Evolutionary conservation across 257 asterid species (phyloP).

Genomic region (Solanum bulbocastanum): DNA sequence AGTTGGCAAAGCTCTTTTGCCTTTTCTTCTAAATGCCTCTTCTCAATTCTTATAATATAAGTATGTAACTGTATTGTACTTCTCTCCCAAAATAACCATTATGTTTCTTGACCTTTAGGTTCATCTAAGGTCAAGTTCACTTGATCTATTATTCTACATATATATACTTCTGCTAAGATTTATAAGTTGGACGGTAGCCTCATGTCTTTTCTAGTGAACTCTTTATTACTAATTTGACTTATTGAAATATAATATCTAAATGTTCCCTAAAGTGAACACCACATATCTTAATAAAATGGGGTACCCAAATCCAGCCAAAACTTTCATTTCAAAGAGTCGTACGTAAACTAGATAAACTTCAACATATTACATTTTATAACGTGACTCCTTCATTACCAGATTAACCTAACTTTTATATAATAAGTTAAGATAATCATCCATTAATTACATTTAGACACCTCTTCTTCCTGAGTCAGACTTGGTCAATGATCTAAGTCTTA

Average conservation of each 20-base stretch:
- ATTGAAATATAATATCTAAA: neutral
- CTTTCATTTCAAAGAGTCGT: neutral
- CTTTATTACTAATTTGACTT: neutral
- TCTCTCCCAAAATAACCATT: neutral
- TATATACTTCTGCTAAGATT: neutral
- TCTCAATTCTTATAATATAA: neutral
- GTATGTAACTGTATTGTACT: neutral
- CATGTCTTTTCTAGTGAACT: neutral
- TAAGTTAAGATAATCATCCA: neutral
- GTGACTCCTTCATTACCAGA: neutral
- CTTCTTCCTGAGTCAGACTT: conserved; percentile 39
- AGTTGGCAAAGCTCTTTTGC: neutral
- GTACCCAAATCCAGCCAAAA: neutral
- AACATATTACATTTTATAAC: neutral
- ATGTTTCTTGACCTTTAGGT: neutral
- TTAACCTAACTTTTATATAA: neutral
- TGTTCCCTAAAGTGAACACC: conserved; percentile 2
- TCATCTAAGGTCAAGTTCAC: neutral
- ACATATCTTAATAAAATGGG: neutral
- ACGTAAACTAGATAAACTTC: neutral
- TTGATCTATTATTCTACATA: neutral
- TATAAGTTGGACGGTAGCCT: neutral
- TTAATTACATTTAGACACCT: conserved; percentile 7
- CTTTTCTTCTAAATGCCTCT: neutral
- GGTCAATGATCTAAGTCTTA: conserved; percentile 29